Evolutionary conservation across 306 rosid species (phyloP).

Genomic region (Vicia villosa): DNA sequence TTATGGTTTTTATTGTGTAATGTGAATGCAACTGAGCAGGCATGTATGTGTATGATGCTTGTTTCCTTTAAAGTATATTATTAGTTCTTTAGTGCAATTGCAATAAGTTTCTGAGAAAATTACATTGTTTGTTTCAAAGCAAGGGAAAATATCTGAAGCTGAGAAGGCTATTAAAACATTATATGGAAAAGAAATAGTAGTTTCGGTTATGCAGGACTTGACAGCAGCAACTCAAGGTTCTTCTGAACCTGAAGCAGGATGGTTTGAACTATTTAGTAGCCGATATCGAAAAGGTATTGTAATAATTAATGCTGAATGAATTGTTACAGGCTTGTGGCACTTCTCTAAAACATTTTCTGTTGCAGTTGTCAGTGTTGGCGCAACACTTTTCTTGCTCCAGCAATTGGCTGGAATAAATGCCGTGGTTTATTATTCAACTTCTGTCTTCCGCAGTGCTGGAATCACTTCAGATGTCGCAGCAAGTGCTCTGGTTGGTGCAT

Average conservation of each 20-base stretch:
- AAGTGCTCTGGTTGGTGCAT: constrained; percentile 93
- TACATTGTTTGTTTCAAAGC: constrained; percentile 48
- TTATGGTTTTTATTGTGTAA: neutral
- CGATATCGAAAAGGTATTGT: constrained; percentile 79
- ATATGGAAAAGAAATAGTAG: constrained; percentile 79
- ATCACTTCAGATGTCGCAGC: constrained; percentile 95
- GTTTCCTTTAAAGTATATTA: neutral
- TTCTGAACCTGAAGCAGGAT: constrained; percentile 82
- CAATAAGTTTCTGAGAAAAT: constrained; percentile 5
- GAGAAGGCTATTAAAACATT: constrained; percentile 68
- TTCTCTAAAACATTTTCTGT: constrained; percentile 35
- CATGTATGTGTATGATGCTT: neutral
- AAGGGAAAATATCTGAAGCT: constrained; percentile 75
- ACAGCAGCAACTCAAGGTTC: constrained; percentile 64
- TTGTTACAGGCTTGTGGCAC: constrained; percentile 14
- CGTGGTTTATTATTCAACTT: constrained; percentile 89
- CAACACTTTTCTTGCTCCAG: constrained; percentile 83
- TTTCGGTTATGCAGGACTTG: constrained; percentile 65
- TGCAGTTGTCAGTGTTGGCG: constrained; percentile 92
- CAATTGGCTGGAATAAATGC: constrained; percentile 98
- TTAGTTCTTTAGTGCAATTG: constrained; percentile 3
- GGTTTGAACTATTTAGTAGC: constrained; percentile 85
- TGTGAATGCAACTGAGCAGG: neutral
- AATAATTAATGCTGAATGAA: constrained; percentile 4
- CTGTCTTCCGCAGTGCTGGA: constrained; percentile 94